phyloP scores from a whole-genome alignment of 2,329 filamentous ascomycete genomes.

The Plectosphaerella sp. region DNA sequence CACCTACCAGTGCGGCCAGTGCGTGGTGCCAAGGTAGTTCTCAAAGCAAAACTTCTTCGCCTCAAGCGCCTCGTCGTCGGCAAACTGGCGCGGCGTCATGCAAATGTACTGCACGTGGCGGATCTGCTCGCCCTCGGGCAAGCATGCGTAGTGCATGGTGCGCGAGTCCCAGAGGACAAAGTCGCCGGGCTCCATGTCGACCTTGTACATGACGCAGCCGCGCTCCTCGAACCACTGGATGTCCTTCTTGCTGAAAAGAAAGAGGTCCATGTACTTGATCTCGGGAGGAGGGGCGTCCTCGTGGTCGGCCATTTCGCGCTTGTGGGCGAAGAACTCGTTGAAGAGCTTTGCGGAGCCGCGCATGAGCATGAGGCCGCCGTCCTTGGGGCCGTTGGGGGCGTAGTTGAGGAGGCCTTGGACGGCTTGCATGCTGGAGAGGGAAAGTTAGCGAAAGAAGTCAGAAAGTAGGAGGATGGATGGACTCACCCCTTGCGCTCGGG shows the following conservation, averaged over 20 bases:
- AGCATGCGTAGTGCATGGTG: constrained; percentile 15
- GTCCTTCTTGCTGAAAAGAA: constrained; percentile 35
- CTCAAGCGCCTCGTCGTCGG: constrained; percentile 19
- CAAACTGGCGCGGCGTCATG: constrained; percentile 29
- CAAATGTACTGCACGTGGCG: constrained; percentile 30
- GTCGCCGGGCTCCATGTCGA: constrained; percentile 15
- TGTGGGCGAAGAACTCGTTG: constrained; percentile 38
- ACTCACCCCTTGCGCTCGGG: constrained; percentile 31
- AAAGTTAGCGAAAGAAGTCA: not conserved
- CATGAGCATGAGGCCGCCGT: constrained; percentile 41
- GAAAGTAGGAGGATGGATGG: too few species aligned
- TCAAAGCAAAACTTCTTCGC: constrained; percentile 16
- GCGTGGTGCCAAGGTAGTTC: constrained; percentile 18
- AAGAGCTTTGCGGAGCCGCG: constrained; percentile 34
- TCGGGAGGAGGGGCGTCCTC: constrained; percentile 24
- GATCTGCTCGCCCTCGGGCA: constrained; percentile 28
- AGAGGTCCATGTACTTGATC: constrained; percentile 31
- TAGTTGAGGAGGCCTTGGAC: constrained; percentile 41
- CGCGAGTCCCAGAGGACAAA: constrained; percentile 30
- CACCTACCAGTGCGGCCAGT: constrained; percentile 21
- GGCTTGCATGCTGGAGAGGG: constrained; percentile 16
- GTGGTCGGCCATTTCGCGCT: constrained; percentile 18
- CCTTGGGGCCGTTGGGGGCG: constrained; percentile 36
- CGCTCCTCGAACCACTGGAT: constrained; percentile 14
- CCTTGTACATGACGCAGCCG: constrained; percentile 12